Base-by-base conservation (phyloP, 352 stramenopile genomes). In the Phytopythium ostracodes region DNA sequence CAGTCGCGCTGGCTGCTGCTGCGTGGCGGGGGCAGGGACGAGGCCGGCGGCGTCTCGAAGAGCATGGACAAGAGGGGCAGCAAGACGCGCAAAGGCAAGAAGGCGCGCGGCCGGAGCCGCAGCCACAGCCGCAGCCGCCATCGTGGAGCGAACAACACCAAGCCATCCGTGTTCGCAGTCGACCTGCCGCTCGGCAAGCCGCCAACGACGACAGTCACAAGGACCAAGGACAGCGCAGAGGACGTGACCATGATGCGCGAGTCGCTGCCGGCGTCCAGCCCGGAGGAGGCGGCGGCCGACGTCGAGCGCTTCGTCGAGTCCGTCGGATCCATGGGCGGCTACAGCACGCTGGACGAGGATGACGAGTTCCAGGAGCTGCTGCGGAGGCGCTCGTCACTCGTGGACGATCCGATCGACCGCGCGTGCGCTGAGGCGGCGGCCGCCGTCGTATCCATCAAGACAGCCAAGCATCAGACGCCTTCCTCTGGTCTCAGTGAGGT, bases 341-440 rank as follows among this genome's bases (percentile, higher is more conserved):
- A 79, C 69, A 79, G 63, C 56, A 79, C 72, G 35, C 61, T 77
- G 51, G 72, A 79, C 62, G 69, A 79, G 56, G 72, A 79, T 2
- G 72, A 77, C 40, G 72, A 76, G 40, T 43, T 76, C 22, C 61
- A 72, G 42, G 63, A 73, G 43, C 35, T 73, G 51, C 50, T 72
- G 59, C 58, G 17, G 42, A 22, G 27, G 46, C 31, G n/a, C 29
- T 29, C 51, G 29, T 64, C 43, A 31, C 62, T 71, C 42, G 27
- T 59, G 62, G 67, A 67, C 52, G 47, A 72, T 15, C 60, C 67
- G 18, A 18, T 58, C 9, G 68, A 65, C 47, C 66, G 64, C 43
- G 50, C 62, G 49, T 58, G 31, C 14, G 50, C 56, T 27, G 31
- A 49, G 31, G 38, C 44, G 31, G 60, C 40, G 31, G 53, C 22